Base-by-base conservation (phyloP, 768 basidiomycete genomes). In the Russula vinacea region DNA sequence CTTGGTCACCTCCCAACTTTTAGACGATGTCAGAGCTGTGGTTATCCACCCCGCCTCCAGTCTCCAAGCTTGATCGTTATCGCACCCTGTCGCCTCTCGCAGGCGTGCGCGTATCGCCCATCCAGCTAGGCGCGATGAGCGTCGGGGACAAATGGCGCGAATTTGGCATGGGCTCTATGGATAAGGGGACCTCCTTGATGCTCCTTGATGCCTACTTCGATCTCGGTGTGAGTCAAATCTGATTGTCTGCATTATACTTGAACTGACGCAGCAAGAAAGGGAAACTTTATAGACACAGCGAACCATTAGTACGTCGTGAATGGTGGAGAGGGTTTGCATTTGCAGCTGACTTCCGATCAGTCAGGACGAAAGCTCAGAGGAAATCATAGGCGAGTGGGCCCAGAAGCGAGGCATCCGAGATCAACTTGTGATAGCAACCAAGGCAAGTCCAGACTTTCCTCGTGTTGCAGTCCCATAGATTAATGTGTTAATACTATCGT, bases 341-440 rank as follows among this genome's bases (percentile, higher is more conserved):
- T 10, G 2, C 10, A 3, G 9, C 50, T 50, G 11, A 57, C 19
- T 44, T 52, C 16, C 13, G 24, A 26, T 13, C 9, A 71, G 71
- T 45, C 72, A 73, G 42, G 68, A 71, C 39, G 72, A 68, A 45
- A 54, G 45, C 2, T 73, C 71, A 13, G 77, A 79, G 63, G 60
- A 68, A 54, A 77, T 76, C 69, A 71, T 79, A 51, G 78, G 78
- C n/a, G 78, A 79, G 57, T 79, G 78, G 78, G 74, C 76, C 71
- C 71, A 75, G 66, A 69, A 67, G 50, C 66, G 74, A 39, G 71
- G 71, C 1, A 75, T 73, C 63, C 68, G 78, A 26, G 75, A 79
- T 60, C 74, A 77, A 53, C 72, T 79, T n/a, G 73, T 78, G 39
- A 66, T 78, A 26, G 68, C 70, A 16, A 72, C 71, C 7, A 72